Conservation (phyloP, 106 monocot species). For the Phalaenopsis equestris region DNA sequence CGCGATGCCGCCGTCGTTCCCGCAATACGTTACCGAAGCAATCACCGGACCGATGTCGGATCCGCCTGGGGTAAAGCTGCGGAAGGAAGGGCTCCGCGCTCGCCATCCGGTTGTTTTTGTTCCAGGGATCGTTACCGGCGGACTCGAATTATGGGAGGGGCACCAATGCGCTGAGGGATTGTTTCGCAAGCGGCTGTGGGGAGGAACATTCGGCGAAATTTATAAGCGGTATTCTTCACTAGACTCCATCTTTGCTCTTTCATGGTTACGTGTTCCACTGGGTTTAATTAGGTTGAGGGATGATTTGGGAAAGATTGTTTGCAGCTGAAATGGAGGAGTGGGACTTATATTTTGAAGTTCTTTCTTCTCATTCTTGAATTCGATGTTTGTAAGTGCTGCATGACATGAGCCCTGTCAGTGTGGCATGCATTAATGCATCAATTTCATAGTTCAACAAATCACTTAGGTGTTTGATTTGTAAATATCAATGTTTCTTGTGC, state of each 20-base stretch:
- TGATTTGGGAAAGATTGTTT: background rate
- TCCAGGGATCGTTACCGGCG: conserved; percentile 98
- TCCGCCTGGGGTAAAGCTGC: conserved; percentile 85
- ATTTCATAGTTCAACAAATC: too few species aligned
- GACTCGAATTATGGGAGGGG: conserved; percentile 98
- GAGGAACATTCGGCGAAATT: conserved; percentile 88
- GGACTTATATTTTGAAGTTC: background rate
- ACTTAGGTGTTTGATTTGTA: too few species aligned
- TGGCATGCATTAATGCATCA: too few species aligned
- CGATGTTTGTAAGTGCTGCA: background rate
- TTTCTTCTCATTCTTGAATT: background rate
- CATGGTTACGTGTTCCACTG: background rate
- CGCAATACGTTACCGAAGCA: conserved; percentile 96
- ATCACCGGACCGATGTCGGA: conserved; percentile 92
- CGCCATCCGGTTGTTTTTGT: conserved; percentile 96
- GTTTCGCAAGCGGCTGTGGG: conserved; percentile 94
- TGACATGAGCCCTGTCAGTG: background rate
- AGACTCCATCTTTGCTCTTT: background rate
- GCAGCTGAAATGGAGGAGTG: background rate
- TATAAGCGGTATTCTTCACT: conserved; percentile 68
- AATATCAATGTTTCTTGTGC: too few species aligned
- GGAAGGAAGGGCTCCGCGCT: conserved; percentile 78
- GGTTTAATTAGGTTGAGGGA: background rate
- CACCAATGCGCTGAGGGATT: conserved; percentile 91
- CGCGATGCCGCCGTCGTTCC: conserved; percentile 93